phyloP scores from a whole-genome alignment of 805 yeast genomes.

The Nematodospora valgi region DNA sequence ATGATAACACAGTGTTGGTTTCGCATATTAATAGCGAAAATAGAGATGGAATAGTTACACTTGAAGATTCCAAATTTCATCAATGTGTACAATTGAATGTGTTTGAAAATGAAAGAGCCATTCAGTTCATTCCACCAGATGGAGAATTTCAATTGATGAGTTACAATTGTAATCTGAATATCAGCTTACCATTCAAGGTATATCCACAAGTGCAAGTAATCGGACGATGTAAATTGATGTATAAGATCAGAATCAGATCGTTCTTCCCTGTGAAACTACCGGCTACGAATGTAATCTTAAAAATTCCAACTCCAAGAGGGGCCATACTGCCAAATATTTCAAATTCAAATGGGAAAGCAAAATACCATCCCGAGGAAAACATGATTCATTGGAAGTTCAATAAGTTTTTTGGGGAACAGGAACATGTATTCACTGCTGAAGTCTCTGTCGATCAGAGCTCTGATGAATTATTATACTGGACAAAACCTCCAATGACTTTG shows the following conservation, averaged over 20 bases:
- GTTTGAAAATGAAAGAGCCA: conserved; percentile 61
- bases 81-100: conserved; percentile 76
- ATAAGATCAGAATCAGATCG: conserved; percentile 61
- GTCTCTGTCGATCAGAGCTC: conserved; percentile 32
- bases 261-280: conserved; percentile 53
- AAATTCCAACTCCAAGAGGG: conserved; percentile 63
- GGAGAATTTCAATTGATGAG: conserved; percentile 82
- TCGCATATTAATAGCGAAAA: conserved; percentile 11
- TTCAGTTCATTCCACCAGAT: conserved; percentile 82
- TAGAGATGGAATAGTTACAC: conserved; percentile 48
- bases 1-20: conserved; percentile 42
- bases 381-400: conserved; percentile 66
- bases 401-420: conserved; percentile 66
- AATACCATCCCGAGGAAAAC: conserved; percentile 63
- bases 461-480: conserved; percentile 40
- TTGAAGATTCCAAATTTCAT: conserved; percentile 82
- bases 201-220: conserved; percentile 48
- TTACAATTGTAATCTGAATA: conserved; percentile 47
- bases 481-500: conserved; percentile 72
- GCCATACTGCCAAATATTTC: conserved; percentile 27
- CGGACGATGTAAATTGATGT: conserved; percentile 47
- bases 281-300: conserved; percentile 62
- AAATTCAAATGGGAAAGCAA: conserved; percentile 62
- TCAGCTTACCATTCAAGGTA: conserved; percentile 69
- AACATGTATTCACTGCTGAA: conserved; percentile 56